Evolutionary conservation across 495 filamentous ascomycete genomes (phyloP), one percentile per base, ranked within the genome.

Genomic region (Penicillium longicatenatum): DNA sequence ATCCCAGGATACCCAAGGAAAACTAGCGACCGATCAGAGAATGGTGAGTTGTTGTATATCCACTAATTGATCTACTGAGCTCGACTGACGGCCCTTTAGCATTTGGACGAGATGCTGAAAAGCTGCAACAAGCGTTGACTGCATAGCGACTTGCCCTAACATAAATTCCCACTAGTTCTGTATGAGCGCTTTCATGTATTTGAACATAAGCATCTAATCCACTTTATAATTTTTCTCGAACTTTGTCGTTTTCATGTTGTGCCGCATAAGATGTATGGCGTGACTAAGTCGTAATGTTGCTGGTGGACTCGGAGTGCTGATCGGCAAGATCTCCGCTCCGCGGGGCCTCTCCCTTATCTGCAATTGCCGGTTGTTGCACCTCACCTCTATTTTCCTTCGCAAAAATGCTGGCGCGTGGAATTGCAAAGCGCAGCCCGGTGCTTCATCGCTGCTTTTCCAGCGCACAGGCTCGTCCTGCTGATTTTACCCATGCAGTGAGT

Each of bases 401-500:
- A 33, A 62, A 37, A 52, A 64, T 67, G 43, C 63, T 58, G 24
- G 44, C 64, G 31, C 41, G 62, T 47, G 58, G 56, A n/a, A 42
- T 69, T 51, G 45, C 51, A 22, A 52, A 24, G 42, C 55, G 59
- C 29, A 35, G 57, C 24, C 50, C 64, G n/a, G 60, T 31, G 31
- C 54, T 57, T 39, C 52, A 55, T 39, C 75, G 77, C 52, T 58
- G 52, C 24, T 81, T 82, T 60, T 79, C 75, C n/a, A 79, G 57
- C 42, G 60, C 73, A 33, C 60, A 60, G 47, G 39, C 52, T 16
- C 52, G 33, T 20, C 64, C 65, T 17, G 84, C 88, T 31, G 91
- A 96, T 70, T 94, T 93, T 73, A 92, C 89, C 20, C 91, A 96
- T 81, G 89, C 87, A 37, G 87, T 91, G 70, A 63, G 72, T 70